Base-by-base conservation (phyloP, 2,329 filamentous ascomycete genomes). In the Neonectria hederae region DNA sequence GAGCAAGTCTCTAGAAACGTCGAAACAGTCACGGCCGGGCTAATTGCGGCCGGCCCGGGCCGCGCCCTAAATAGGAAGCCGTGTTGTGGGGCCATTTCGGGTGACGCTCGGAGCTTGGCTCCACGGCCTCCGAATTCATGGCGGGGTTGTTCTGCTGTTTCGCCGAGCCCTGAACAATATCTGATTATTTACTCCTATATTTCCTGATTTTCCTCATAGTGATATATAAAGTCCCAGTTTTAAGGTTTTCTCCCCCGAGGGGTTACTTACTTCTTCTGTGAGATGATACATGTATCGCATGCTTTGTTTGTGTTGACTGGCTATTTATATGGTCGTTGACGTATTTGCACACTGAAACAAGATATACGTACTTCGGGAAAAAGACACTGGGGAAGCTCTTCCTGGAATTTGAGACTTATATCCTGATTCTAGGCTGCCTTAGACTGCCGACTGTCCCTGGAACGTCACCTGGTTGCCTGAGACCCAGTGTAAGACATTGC, bases 11-110 rank as follows among this genome's bases (percentile, higher is more conserved):
- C 22, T 24, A 17, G 14, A 8, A 30, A 49, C 24, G 7, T 21
- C 11, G 43, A 26, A 28, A 38, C 11, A 54, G 24, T 46, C 52
- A 49, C 40, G n/a, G 30, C 32, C 22, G 42, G 19, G 42, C 28
- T 6, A 24, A 3, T 21, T 11, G 42, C 24, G 26, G 22, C 35
- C 56, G 32, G 56, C 46, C 35, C 56, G 32, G 35, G 7, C 48
- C 45, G 56, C 26, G 24, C 30, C 56, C 32, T 24, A 26, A 52
- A 45, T 13, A 17, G 43, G 54, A 46, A 48, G 43, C 54, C 54
- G 54, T 6, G 10, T 46, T 42, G 55, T 42, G 55, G 56, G 45
- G 56, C 35, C 5, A 13, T 22, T 6, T 53, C 56, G 46, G 56
- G 9, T 19, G 26, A 35, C 22, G 19, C 5, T 24, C 48, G 46